Conservation (phyloP, 2,329 filamentous ascomycete species). For the Fusarium caatingaense region DNA sequence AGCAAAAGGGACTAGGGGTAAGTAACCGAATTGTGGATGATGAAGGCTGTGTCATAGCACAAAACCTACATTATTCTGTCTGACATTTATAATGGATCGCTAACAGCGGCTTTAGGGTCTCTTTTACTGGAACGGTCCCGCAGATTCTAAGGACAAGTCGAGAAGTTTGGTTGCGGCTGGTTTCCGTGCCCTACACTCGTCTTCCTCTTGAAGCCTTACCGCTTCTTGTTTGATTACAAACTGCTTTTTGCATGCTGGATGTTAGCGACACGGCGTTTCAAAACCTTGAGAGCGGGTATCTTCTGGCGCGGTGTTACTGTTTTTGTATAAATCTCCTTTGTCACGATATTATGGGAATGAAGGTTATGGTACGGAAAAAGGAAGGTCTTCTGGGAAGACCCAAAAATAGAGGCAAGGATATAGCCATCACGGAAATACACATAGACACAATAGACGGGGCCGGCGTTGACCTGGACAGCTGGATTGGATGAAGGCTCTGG, state of each 20-base stretch:
- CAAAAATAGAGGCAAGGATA: slow-evolving; percentile 27
- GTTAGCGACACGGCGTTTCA: slow-evolving; percentile 37
- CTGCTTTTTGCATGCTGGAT: slow-evolving; percentile 30
- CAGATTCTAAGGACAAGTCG: slow-evolving; percentile 70
- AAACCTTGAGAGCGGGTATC: slow-evolving; percentile 35
- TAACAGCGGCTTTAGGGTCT: slow-evolving; percentile 65
- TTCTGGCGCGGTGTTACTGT: slow-evolving; percentile 25
- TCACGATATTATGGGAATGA: slow-evolving; percentile 19
- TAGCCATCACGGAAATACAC: slow-evolving; percentile 10
- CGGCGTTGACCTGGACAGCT: slow-evolving; percentile 39
- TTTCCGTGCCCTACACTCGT: slow-evolving; percentile 66
- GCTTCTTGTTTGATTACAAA: slow-evolving; percentile 20
- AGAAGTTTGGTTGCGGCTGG: slow-evolving; percentile 69
- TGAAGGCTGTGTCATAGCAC: slow-evolving; percentile 18
- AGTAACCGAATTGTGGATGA: slow-evolving; percentile 46
- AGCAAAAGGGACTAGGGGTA: slow-evolving; percentile 75
- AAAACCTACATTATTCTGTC: slow-evolving; percentile 14
- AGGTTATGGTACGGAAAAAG: slow-evolving; percentile 27
- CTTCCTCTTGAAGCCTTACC: slow-evolving; percentile 43
- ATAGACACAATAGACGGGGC: slow-evolving; percentile 43
- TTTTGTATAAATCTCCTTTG: slow-evolving; percentile 14
- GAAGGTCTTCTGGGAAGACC: slow-evolving; percentile 30
- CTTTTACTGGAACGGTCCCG: slow-evolving; percentile 85
- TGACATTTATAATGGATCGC: slow-evolving; percentile 23
- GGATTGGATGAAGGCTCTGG: slow-evolving; percentile 20